Percentiles rank a stretch among this genome's conserved stretches.
These are phyloP conservation scores for Schizophyllum commune DNA, from an alignment of 1,284 basidiomycete genomes.

Conservation along the genomic window DNA sequence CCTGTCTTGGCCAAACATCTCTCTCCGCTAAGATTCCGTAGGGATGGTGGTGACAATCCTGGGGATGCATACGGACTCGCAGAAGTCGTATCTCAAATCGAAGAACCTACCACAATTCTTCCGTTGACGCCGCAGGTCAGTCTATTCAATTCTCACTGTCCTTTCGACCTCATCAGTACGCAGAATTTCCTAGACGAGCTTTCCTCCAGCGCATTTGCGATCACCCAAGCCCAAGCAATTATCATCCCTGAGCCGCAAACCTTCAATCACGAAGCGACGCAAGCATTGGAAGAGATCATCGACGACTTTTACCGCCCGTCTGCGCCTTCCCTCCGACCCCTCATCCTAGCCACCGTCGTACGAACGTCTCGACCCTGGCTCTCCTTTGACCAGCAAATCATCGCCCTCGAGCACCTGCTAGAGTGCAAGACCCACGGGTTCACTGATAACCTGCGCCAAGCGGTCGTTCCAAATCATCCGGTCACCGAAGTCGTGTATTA, in stretches of 20 bases:
- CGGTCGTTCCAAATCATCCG: neutral
- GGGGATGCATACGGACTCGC: no score
- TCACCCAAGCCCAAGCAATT: neutral
- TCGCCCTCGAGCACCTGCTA: neutral
- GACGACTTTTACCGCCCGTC: constrained; percentile 34
- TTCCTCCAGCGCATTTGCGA: neutral
- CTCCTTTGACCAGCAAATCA: constrained; percentile 16
- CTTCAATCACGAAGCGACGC: neutral
- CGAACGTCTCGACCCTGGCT: constrained; percentile 22
- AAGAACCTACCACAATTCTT: neutral
- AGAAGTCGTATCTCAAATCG: no score
- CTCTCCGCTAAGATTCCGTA: no score
- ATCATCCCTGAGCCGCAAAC: neutral
- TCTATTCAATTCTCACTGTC: no score
- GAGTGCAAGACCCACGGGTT: neutral
- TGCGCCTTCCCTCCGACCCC: constrained; percentile 28
- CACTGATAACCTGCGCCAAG: neutral
- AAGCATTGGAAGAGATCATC: constrained; percentile 33
- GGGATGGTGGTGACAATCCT: no score
- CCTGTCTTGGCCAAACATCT: no score
- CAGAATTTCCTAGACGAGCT: neutral
- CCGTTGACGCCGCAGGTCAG: neutral
- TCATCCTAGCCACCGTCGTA: constrained; percentile 34
- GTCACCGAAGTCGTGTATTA: neutral
- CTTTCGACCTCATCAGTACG: neutral